Conservation (phyloP, 331 rosid genomes). For the Pyracantha coccinea region DNA sequence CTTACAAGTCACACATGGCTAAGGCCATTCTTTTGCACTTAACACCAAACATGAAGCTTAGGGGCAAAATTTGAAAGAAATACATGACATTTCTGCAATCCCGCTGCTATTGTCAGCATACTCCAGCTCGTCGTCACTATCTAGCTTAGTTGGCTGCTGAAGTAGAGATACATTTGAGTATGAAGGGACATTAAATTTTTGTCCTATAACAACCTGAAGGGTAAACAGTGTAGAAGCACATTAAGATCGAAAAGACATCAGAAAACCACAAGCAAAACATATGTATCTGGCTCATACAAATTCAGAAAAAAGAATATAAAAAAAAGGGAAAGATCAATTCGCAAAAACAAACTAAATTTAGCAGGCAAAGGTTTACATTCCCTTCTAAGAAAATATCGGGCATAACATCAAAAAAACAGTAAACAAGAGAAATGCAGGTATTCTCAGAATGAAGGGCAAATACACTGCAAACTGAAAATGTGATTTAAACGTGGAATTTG, state of each 20-base stretch:
- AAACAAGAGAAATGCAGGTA: too few species aligned
- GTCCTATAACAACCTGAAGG: constrained; percentile 78
- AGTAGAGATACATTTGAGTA: constrained; percentile 79
- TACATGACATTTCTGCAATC: constrained; percentile 32
- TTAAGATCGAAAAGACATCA: constrained; percentile 5
- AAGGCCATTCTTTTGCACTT: background rate
- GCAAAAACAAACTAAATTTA: background rate
- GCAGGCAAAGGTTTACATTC: background rate
- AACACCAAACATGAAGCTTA: background rate
- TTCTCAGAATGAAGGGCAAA: background rate
- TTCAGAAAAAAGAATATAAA: background rate
- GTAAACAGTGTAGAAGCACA: constrained; percentile 15
- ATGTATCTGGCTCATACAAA: background rate
- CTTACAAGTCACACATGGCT: background rate
- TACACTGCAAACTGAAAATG: background rate
- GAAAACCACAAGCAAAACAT: constrained; percentile 6
- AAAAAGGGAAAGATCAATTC: background rate
- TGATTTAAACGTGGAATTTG: background rate
- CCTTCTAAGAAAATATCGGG: background rate
- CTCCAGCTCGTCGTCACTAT: constrained; percentile 98
- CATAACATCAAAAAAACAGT: background rate
- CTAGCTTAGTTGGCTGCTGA: constrained; percentile 80
- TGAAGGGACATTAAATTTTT: constrained; percentile 65
- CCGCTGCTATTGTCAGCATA: constrained; percentile 86
- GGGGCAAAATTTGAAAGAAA: background rate